Conservation (phyloP, 2,329 filamentous ascomycete genomes). For the Ascochyta lentis region DNA sequence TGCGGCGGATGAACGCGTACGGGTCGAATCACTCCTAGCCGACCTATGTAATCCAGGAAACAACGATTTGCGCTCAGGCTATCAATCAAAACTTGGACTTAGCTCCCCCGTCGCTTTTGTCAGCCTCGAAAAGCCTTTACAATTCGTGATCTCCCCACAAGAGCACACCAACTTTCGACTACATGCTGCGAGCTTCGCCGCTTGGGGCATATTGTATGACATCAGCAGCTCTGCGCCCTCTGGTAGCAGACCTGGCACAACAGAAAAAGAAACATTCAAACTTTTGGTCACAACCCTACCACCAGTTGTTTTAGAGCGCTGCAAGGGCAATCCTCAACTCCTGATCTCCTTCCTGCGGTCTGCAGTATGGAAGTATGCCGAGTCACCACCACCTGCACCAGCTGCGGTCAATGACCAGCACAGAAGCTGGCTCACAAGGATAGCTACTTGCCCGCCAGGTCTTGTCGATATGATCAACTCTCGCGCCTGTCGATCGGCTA, state of each 20-base stretch:
- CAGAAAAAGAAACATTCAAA: slow-evolving; percentile 15
- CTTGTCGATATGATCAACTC: slow-evolving; percentile 80
- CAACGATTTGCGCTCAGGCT: slow-evolving; percentile 12
- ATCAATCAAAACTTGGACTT: slow-evolving; percentile 43
- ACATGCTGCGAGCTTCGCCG: slow-evolving; percentile 64
- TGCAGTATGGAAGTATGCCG: slow-evolving; percentile 70
- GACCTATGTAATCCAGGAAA: slow-evolving; percentile 56
- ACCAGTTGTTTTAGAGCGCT: slow-evolving; percentile 75
- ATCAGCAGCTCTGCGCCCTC: slow-evolving; percentile 32
- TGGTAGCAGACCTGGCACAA: neutral
- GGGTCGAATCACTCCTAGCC: slow-evolving; percentile 74
- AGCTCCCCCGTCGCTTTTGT: slow-evolving; percentile 38
- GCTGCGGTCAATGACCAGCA: slow-evolving; percentile 2
- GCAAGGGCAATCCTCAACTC: slow-evolving; percentile 72
- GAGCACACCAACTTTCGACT: slow-evolving; percentile 67
- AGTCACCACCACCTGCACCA: slow-evolving; percentile 16
- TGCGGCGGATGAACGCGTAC: slow-evolving; percentile 87
- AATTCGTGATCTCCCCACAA: slow-evolving; percentile 67
- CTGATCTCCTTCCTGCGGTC: slow-evolving; percentile 76
- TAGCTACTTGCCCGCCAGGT: slow-evolving; percentile 74
- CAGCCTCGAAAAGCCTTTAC: slow-evolving; percentile 59
- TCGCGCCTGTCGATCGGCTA: slow-evolving; percentile 76
- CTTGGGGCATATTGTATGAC: slow-evolving; percentile 79
- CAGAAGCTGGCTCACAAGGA: slow-evolving; percentile 63
- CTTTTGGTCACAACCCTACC: slow-evolving; percentile 69